Base-by-base conservation (phyloP, 768 basidiomycete genomes). In the Boletus edulis region DNA sequence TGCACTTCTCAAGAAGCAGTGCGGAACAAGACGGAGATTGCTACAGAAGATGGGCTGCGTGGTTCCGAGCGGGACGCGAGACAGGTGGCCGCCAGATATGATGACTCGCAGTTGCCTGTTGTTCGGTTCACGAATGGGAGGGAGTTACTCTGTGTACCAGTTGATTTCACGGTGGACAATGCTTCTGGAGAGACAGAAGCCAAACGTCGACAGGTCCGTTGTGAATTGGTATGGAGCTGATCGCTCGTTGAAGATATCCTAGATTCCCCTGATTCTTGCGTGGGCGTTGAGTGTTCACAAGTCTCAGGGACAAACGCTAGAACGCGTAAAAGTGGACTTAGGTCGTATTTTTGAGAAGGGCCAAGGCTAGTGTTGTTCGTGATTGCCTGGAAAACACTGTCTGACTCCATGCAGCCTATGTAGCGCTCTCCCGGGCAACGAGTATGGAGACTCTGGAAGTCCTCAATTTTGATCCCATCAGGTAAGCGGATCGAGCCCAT, bases 241-340 rank as follows among this genome's bases (percentile, higher is more conserved):
- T 27, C 2, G 24, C n/a, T 55, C 15, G 6, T 43, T 51, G 43
- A 54, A 4, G 80, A 67, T 46, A 29, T 40, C 59, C 31, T 37
- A 83, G 80, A 60, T 85, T 10, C 81, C 83, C 3, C 60, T 87
- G 6, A 85, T 86, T 48, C 73, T 93, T n/a, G 85, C 93, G 0
- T 94, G 91, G 89, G 91, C 92, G 0, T 76, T 94, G 66, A 87
- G 86, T 46, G 85, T 94, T 35, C 91, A 94, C 72, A 95, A 95
- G 66, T 87, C 87, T 5, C 94, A 96, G 38, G 94, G 94, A 0
- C 93, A 94, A 69, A 95, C 94, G 0, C 72, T 96, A 42, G 83
- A 91, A 48, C 78, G 91, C 46, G 91, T 94, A 53, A 88, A 85
- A 55, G 88, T 94, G 4, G 85, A 94, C 64, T 78, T 95, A 27